Base-by-base conservation (phyloP, 1,284 basidiomycete species). In the Cryptococcus hybrid region DNA sequence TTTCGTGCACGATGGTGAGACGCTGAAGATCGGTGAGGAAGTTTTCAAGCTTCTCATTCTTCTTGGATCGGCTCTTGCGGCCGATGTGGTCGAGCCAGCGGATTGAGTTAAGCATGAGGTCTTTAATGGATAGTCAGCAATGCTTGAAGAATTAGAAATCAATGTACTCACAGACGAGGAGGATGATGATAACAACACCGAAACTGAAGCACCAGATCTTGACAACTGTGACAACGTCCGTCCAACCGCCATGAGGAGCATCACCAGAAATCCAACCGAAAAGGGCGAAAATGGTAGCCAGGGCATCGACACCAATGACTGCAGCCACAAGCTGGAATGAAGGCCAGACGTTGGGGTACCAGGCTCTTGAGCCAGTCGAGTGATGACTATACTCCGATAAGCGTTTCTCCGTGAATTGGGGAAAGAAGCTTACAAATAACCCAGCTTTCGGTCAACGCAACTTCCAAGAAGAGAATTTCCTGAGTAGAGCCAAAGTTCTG, bases 391-490 rank as follows among this genome's bases (percentile, higher is more conserved):
- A 7, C 11, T 24, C 24, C 24, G 24, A 38, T n/a, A 6, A 8
- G 13, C 13, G 5, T 15, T n/a, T 69, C 46, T 72, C 66, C 51
- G 60, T 59, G 18, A 7, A 24, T 24, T 24, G 24, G 59, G 47
- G 13, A 30, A 24, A 35, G 35, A 15, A 13, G 57, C 75, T 70
- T 46, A 79, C 71, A 82, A 64, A 83, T 83, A 52, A 83, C 67
- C 82, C 83, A 84, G 64, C 79, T 79, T 69, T 84, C 83, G 13
- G 82, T 84, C 54, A 84, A 71, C 15, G 83, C 80, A n/a, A 84
- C 83, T 63, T 84, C 81, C 55, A 83, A 75, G 78, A 83, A 84
- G 52, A 83, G 67, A 52, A 83, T 79, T 65, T 82, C 81, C 67
- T 83, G 82, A 6, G 80, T 72, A 51, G 73, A 75, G 45, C 82